Evolutionary conservation across 106 monocot species (phyloP).

Genomic region (Acorus gramineus): DNA sequence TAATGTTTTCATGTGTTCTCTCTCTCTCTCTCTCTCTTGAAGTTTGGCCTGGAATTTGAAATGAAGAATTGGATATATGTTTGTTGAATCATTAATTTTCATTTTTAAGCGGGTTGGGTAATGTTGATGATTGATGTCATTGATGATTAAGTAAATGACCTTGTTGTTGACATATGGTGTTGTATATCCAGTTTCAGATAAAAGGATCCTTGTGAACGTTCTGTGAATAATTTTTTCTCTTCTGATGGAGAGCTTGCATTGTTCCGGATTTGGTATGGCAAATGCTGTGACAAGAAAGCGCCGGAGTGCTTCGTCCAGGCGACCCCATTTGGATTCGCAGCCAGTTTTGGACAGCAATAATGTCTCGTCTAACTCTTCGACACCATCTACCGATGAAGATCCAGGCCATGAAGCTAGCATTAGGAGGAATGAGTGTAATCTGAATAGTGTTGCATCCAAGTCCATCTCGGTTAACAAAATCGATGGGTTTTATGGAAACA

Average conservation of each 20-base stretch:
- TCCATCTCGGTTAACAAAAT: conserved; percentile 20
- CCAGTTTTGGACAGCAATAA: conserved; percentile 22
- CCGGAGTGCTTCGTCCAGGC: conserved; percentile 28
- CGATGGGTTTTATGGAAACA: conserved; percentile 19
- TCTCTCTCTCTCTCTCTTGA: too few relatives aligned
- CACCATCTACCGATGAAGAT: conserved; percentile 41
- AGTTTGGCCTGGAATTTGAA: too few relatives aligned
- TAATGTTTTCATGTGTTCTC: too few relatives aligned
- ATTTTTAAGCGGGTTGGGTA: too few relatives aligned
- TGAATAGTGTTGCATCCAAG: conserved; percentile 22
- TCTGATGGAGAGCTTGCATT: conserved; percentile 39
- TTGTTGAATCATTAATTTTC: too few relatives aligned
- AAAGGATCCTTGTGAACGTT: too few relatives aligned
- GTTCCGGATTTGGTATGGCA: conserved; percentile 20
- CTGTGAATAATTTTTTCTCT: too few relatives aligned
- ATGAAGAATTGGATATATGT: too few relatives aligned
- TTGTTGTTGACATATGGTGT: too few relatives aligned
- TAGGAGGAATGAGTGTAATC: conserved; percentile 37
- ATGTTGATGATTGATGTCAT: too few relatives aligned
- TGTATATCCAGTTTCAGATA: too few relatives aligned
- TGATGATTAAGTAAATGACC: too few relatives aligned
- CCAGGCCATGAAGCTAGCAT: conserved; percentile 13
- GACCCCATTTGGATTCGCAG: conserved; percentile 38
- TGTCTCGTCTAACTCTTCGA: conserved; percentile 39
- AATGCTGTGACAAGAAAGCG: conserved; percentile 35